Base-by-base conservation (phyloP, 2,329 filamentous ascomycete species). In the Teratosphaeriaceae sp. region DNA sequence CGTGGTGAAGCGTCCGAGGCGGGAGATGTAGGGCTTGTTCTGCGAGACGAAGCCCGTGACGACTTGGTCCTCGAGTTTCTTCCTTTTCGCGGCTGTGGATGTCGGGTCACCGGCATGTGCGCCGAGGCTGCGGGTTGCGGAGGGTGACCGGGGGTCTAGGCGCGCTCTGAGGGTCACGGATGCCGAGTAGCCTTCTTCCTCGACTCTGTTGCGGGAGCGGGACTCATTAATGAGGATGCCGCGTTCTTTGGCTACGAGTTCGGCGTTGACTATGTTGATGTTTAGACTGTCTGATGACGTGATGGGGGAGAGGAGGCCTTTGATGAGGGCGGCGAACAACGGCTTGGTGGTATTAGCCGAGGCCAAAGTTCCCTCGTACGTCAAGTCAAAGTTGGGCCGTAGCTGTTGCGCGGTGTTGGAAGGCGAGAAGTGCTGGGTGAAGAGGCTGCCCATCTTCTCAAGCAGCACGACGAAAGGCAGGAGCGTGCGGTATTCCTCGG, bases 201-300 rank as follows among this genome's bases (percentile, higher is more conserved):
- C 73, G 1, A 72, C 68, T 16, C 70, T 68, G 42, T 83, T 78
- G 6, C 80, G 73, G 2, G 74, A 76, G 48, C 81, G 80, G 27
- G 79, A 79, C 66, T 90, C 86, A 57, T 82, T 85, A 57, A 92
- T 80, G 34, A 82, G 74, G 48, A 92, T 84, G 2, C 85, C 85
- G 52, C 84, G 84, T 54, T 88, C 83, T 50, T 79, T 82, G 16
- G 85, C 85, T 12, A 89, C 76, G 20, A 88, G 70, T 33, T 79
- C 75, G 0, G 85, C 85, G 56, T 92, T 90, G 53, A 92, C 85
- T 46, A 92, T 88, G 65, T 89, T 90, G 54, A 89, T 82, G 65
- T 89, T 89, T 53, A 90, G 81, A 55, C 76, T 80, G 27, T 82
- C 80, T 0, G 74, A 70, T 44, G 80, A 79, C 43, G 78, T 83